These are phyloP conservation scores for Salix viminalis DNA, from an alignment of 345 rosid genomes.

Conservation along the genomic window DNA sequence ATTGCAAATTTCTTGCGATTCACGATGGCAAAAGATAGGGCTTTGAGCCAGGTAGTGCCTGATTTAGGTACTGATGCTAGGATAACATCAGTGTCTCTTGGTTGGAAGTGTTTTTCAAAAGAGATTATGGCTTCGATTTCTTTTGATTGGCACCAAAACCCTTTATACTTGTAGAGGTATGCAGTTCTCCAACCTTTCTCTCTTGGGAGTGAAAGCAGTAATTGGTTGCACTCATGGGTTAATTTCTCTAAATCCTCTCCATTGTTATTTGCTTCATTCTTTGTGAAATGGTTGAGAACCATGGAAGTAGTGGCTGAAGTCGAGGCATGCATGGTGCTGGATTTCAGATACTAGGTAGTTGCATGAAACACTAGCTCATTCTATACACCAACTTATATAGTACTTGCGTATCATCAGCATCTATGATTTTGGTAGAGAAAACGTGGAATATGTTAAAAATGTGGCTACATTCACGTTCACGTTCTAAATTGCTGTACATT, in stretches of 20 bases:
- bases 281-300: background rate
- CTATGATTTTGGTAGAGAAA: too few species aligned
- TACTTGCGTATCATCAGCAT: background rate
- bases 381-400: background rate
- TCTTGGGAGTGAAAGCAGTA: slow-evolving; percentile 52
- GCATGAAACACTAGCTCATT: background rate
- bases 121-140: slow-evolving; percentile 57
- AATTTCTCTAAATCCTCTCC: slow-evolving; percentile 30
- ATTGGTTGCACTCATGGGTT: slow-evolving; percentile 45
- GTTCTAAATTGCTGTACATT: too few species aligned
- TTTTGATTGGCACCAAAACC: slow-evolving; percentile 70
- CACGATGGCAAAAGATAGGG: slow-evolving; percentile 24
- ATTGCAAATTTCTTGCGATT: slow-evolving; percentile 16
- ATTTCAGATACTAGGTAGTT: too few species aligned
- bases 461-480: too few species aligned
- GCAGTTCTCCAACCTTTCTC: slow-evolving; percentile 71
- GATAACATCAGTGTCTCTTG: slow-evolving; percentile 27
- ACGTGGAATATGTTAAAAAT: too few species aligned
- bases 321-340: background rate
- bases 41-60: slow-evolving; percentile 51
- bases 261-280: background rate
- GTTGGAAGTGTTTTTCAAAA: slow-evolving; percentile 34
- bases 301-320: background rate
- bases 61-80: slow-evolving; percentile 37
- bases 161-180: slow-evolving; percentile 49